A percentile compares a stretch with the other conserved stretches of the same genome.
These are phyloP conservation scores for Anethum foeniculum DNA, from an alignment of 140 eudicot genomes.

Conservation along the genomic window DNA sequence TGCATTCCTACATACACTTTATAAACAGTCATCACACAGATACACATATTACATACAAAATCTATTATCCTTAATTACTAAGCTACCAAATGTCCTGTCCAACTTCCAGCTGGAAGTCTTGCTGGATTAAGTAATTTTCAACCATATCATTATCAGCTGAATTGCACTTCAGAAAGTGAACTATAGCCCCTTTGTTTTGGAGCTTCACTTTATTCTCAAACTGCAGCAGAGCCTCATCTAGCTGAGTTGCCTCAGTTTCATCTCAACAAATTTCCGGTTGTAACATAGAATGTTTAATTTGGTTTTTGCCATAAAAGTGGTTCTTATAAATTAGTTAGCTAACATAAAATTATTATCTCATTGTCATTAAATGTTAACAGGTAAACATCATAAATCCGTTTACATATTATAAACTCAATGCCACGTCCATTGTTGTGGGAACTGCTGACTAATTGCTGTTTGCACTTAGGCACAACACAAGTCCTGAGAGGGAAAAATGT, in stretches of 20 bases:
- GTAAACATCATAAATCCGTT: neutral
- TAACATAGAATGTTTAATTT: neutral
- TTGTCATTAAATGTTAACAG: neutral
- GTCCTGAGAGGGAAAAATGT: neutral
- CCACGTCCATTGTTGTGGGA: neutral
- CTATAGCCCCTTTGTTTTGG: neutral
- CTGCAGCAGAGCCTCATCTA: too few species aligned
- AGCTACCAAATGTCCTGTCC: too few species aligned
- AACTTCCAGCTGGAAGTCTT: too few species aligned
- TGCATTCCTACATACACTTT: too few species aligned
- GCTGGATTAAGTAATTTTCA: too few species aligned
- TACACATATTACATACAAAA: neutral
- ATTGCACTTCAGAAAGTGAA: neutral
- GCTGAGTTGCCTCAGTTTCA: too few species aligned
- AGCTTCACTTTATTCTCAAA: too few species aligned
- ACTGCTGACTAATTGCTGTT: neutral
- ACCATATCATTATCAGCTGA: too few species aligned
- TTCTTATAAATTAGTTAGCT: neutral
- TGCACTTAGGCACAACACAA: neutral
- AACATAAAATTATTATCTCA: neutral
- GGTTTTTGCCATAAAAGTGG: neutral
- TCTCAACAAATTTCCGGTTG: neutral
- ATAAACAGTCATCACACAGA: neutral
- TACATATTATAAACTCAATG: neutral
- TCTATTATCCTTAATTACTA: neutral